These are phyloP conservation scores for Gigaspora rosea DNA, from an alignment of 192 early-diverging fungal species.

Conservation along the genomic window DNA sequence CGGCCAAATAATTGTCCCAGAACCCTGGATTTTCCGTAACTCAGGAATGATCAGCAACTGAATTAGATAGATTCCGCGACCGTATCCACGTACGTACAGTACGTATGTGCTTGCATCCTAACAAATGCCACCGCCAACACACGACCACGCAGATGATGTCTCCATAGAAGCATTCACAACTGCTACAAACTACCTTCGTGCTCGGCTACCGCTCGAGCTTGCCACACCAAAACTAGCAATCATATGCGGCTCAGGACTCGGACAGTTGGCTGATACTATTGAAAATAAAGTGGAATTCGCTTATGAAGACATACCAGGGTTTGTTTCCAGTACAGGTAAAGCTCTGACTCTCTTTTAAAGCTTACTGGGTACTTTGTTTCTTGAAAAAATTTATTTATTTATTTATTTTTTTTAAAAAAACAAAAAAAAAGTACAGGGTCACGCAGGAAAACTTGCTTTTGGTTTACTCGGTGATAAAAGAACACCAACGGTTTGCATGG, in stretches of 20 bases:
- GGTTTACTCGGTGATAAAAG: slow-evolving; percentile 70
- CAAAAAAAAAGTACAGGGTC: slow-evolving; percentile 57
- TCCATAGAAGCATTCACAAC: neutral
- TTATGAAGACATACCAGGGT: slow-evolving; percentile 84
- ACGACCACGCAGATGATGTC: neutral
- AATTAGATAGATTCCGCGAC: too few relatives aligned
- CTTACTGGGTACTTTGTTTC: neutral
- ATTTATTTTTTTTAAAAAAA: neutral
- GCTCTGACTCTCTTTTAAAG: neutral
- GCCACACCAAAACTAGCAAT: slow-evolving; percentile 69
- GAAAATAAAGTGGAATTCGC: slow-evolving; percentile 59
- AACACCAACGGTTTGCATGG: slow-evolving; percentile 74
- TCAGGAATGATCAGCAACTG: too few relatives aligned
- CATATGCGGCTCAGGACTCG: slow-evolving; percentile 83
- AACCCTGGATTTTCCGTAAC: too few relatives aligned
- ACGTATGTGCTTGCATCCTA: too few relatives aligned
- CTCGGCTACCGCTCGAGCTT: slow-evolving; percentile 35
- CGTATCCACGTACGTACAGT: too few relatives aligned
- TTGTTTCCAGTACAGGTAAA: slow-evolving; percentile 74
- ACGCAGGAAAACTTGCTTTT: slow-evolving; percentile 83
- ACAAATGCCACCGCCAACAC: slow-evolving; percentile 8
- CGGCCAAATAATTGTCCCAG: too few relatives aligned
- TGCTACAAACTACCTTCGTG: neutral
- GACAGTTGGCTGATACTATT: slow-evolving; percentile 74
- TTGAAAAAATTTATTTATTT: slow-evolving; percentile 20